Conservation (phyloP, 2,329 filamentous ascomycete species). For the Drechslera avenae region DNA sequence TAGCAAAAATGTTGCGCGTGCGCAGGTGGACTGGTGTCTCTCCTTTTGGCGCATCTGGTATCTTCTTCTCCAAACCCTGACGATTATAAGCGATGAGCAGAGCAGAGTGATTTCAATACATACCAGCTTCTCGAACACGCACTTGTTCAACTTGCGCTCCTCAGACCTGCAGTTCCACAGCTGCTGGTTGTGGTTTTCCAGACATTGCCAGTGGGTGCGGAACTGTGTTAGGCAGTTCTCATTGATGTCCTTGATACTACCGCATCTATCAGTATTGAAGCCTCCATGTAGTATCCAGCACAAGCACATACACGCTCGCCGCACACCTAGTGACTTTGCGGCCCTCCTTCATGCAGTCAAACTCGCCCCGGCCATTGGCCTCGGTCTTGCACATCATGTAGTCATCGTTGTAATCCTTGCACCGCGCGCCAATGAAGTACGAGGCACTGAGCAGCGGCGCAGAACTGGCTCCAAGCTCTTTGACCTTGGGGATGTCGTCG, state of each 20-base stretch:
- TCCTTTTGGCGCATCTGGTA: conserved; percentile 56
- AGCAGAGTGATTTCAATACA: conserved; percentile 45
- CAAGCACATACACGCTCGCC: conserved; percentile 75
- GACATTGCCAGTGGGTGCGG: conserved; percentile 89
- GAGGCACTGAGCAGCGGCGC: conserved; percentile 89
- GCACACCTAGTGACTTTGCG: conserved; percentile 96
- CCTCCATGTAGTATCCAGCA: not conserved
- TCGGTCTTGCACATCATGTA: conserved; percentile 99
- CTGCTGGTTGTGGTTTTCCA: conserved; percentile 98
- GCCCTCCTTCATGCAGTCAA: conserved; percentile 95
- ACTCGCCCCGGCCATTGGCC: conserved; percentile 85
- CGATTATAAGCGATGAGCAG: conserved; percentile 3
- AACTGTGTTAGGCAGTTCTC: conserved; percentile 91
- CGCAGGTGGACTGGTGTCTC: conserved; percentile 57
- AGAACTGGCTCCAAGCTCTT: conserved; percentile 91
- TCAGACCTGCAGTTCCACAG: conserved; percentile 90
- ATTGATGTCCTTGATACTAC: conserved; percentile 91
- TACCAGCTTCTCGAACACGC: conserved; percentile 95
- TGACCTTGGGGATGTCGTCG: conserved; percentile 86
- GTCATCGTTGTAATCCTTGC: conserved; percentile 95
- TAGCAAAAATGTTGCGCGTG: conserved; percentile 52
- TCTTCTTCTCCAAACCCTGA: conserved; percentile 59
- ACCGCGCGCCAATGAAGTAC: conserved; percentile 96
- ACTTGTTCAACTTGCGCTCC: conserved; percentile 91
- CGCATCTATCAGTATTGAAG: conserved; percentile 16